Evolutionary conservation across 2,329 filamentous ascomycete species (phyloP), one percentile per base, ranked within the genome.

Genomic region (Fusarium newnesense): DNA sequence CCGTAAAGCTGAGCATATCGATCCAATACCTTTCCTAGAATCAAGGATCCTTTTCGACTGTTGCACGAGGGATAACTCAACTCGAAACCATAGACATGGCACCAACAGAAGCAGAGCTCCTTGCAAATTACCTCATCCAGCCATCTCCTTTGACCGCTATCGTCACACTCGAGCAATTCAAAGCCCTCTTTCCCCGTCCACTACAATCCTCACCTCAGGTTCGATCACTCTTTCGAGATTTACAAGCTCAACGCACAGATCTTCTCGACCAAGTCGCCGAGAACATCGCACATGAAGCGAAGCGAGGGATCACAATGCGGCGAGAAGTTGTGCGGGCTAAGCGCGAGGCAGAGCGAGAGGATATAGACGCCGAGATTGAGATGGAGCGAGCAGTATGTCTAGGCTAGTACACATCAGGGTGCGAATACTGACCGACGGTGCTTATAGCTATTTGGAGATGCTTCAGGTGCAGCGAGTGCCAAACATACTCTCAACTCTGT

Each of bases 61-160:
- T 4, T 13, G 59, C 60, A 54, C 15, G 24, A 9, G 21, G 26
- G 42, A n/a, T 19, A 39, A 19, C 16, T 19, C n/a, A 18, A 8
- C 32, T 32, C 9, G 11, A 15, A 16, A 19, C 19, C 16, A 5
- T 42, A 60, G 84, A 71, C 68, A 94, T 95, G 92, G 85, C 93
- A 7, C 91, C 92, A 13, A 92, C 91, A 49, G 95, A 97, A 84
- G 86, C 89, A 63, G 88, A 90, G 34, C 93, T 97, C 73, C 88
- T 97, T 58, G 87, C 87, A 77, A 92, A 92, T 81, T 97, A 96
- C 80, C 89, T 97, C 66, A 88, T 97, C 40, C 87, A 92, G 36
- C 93, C 94, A 18, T 91, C 94, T 12, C 88, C 92, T 34, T 86
- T 97, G 42, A 91, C 93, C 46, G 88, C 92, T 72, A 89, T 95